phyloP scores from a whole-genome alignment of 202 grass and related monocot species.

The Panicum hallii region DNA sequence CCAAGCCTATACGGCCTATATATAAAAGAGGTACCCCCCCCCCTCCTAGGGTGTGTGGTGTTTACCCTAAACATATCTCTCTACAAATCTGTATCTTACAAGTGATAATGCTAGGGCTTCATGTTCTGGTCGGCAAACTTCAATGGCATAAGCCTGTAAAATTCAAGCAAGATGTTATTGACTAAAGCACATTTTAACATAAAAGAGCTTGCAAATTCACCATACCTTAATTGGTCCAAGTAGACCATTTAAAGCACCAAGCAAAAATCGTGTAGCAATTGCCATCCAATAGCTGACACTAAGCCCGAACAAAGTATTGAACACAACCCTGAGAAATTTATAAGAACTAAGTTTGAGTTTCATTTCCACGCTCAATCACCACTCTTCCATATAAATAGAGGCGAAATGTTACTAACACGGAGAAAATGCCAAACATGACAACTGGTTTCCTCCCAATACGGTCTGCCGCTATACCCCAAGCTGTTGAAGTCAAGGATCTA shows the following conservation, averaged over 20 bases:
- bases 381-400: not conserved
- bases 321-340: slow-evolving; percentile 59
- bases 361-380: not conserved
- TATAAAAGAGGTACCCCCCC: too few relatives aligned
- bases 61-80: too few relatives aligned
- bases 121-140: slow-evolving; percentile 73
- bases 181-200: not conserved
- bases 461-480: slow-evolving; percentile 76
- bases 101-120: slow-evolving; percentile 72
- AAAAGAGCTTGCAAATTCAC: not conserved
- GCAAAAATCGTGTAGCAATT: slow-evolving; percentile 58
- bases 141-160: slow-evolving; percentile 69
- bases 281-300: slow-evolving; percentile 77
- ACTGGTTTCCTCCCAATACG: slow-evolving; percentile 71
- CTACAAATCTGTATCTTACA: slow-evolving; percentile 42
- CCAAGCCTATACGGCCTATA: too few relatives aligned
- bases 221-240: slow-evolving; percentile 69
- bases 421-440: slow-evolving; percentile 59
- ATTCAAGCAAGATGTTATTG: not conserved
- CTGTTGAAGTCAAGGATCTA: slow-evolving; percentile 61
- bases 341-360: slow-evolving; percentile 20
- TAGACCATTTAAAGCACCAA: slow-evolving; percentile 68
- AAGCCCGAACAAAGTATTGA: slow-evolving; percentile 74
- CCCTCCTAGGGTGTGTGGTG: too few relatives aligned
- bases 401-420: slow-evolving; percentile 50